Base-by-base conservation (phyloP, 352 stramenopile genomes). In the Thalassiosira exigua region DNA sequence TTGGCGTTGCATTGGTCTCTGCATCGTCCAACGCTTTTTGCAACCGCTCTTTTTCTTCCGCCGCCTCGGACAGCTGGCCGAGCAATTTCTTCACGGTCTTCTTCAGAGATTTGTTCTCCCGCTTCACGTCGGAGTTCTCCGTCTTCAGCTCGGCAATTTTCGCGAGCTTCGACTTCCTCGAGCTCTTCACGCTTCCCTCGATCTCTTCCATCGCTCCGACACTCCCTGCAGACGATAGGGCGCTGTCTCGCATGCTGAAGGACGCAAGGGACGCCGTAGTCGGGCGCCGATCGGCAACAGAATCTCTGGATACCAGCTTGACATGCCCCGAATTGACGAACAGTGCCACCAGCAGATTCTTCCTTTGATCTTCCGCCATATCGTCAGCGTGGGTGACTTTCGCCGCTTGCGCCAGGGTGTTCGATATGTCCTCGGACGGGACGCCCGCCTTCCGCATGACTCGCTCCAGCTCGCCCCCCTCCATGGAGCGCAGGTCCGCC, bases 71-170 rank as follows among this genome's bases (percentile, higher is more conserved):
- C 19, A 81, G 59, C 33, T 81, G 72, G 14, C 12, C 41, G 7
- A 81, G 39, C 39, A 81, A 71, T 19, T 81, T 81, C 27, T 81
- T 81, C 12, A 81, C 42, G 29, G 57, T 75, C 41, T 75, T 75
- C 52, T 81, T 81, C 39, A 81, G 52, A 3, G 72, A 69, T 70
- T 75, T 81, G 22, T 81, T 81, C 41, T 75, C 65, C 24, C 26
- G 48, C 19, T 75, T 81, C 4, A 81, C 26, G n/a, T 54, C 54
- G 1, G 44, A 32, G 24, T 81, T 81, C 24, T 71, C 64, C 33
- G 48, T 60, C 41, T 81, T 62, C n/a, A 81, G 44, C 32, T 81
- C 72, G 12, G 60, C n/a, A 24, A 81, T 81, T 27, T 81, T 81
- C 9, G 75, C 72, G 36, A 75, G 24, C 33, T 81, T 81, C 4